phyloP scores from a whole-genome alignment of 2,329 filamentous ascomycete genomes.

The Lecanicillium sp. region DNA sequence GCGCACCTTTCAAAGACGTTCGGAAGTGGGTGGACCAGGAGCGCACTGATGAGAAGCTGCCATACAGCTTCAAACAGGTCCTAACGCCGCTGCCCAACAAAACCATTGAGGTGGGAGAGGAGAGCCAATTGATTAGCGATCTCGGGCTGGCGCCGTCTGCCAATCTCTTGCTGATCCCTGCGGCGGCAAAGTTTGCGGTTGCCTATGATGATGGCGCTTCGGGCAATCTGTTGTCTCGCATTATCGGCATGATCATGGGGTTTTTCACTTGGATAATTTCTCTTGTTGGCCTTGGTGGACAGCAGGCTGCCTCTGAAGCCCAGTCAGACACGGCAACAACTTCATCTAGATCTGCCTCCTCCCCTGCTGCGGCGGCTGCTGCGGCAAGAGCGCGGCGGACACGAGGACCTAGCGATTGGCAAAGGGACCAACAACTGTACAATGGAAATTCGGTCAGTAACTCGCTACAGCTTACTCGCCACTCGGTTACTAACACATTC shows the following conservation, averaged over 20 bases:
- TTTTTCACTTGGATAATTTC: constrained; percentile 29
- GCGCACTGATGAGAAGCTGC: constrained; percentile 46
- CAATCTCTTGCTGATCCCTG: constrained; percentile 73
- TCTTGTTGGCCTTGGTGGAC: constrained; percentile 20
- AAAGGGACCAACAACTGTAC: constrained; percentile 65
- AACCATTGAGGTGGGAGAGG: constrained; percentile 67
- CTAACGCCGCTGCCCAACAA: constrained; percentile 70
- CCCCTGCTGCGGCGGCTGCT: neutral
- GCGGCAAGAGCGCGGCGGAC: constrained; percentile 10
- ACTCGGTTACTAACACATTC: constrained; percentile 21
- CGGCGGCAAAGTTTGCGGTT: constrained; percentile 35
- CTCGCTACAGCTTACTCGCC: too few relatives aligned
- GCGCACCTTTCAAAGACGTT: constrained; percentile 58
- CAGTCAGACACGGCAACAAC: neutral
- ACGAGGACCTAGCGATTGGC: constrained; percentile 36
- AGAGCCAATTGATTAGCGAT: constrained; percentile 57
- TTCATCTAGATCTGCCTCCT: neutral
- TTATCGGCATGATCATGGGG: constrained; percentile 22
- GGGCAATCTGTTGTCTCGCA: constrained; percentile 17
- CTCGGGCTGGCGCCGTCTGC: constrained; percentile 71
- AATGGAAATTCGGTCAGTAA: constrained; percentile 84
- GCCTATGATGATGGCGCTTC: constrained; percentile 31
- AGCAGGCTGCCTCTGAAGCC: neutral
- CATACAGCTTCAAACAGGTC: constrained; percentile 80
- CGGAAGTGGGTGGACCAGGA: constrained; percentile 69